Evolutionary conservation across 75 land plant genomes (phyloP).

Genomic region (Cupressus sempervirens): DNA sequence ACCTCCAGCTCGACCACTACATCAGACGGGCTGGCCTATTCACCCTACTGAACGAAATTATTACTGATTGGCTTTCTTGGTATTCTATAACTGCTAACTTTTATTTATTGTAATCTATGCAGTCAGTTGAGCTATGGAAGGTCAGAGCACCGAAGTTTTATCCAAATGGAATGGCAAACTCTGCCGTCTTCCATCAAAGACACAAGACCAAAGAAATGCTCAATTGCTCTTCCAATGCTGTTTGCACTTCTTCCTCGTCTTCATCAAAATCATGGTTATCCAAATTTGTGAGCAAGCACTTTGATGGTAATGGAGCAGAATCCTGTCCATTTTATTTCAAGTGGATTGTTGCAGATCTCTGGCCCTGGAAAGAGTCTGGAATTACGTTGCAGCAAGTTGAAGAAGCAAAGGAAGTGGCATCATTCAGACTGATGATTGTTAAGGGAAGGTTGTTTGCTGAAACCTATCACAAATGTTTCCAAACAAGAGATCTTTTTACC

Average conservation of each 20-base stretch:
- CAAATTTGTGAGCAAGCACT: background rate
- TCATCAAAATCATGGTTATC: background rate
- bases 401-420: conserved; percentile 26
- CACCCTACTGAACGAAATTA: too few relatives aligned
- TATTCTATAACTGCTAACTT: background rate
- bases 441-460: conserved; percentile 41
- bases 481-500: conserved; percentile 53
- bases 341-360: conserved; percentile 65
- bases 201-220: too few relatives aligned
- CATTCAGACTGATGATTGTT: conserved; percentile 44
- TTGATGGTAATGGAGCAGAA: background rate
- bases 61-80: too few relatives aligned
- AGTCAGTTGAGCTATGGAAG: background rate
- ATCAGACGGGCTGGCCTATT: too few relatives aligned
- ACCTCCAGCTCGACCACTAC: too few relatives aligned
- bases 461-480: conserved; percentile 32
- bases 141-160: background rate
- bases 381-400: conserved; percentile 42
- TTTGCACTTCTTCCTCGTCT: too few relatives aligned
- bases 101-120: background rate
- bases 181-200: background rate
- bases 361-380: conserved; percentile 51
- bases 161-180: background rate
- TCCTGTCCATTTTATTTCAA: conserved; percentile 62
- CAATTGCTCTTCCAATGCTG: too few relatives aligned